A percentile compares a stretch with the other conserved stretches of the same genome.
Conservation (phyloP, 306 rosid genomes). For the Rosa rugosa region DNA sequence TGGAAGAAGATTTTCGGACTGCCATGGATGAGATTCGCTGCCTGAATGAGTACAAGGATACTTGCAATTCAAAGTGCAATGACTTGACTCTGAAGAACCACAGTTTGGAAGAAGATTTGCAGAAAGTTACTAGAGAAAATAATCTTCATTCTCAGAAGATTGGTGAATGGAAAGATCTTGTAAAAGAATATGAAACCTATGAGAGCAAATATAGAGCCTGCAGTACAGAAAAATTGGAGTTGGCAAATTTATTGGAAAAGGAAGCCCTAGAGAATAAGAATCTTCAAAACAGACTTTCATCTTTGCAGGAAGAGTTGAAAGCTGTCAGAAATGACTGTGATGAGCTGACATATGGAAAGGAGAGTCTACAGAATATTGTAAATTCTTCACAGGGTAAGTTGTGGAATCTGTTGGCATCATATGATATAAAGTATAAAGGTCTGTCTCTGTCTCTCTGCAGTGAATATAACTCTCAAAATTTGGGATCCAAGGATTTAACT, state of each 20-base stretch:
- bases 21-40: slow-evolving; percentile 44
- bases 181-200: slow-evolving; percentile 53
- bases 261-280: slow-evolving; percentile 48
- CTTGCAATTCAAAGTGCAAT: slow-evolving; percentile 54
- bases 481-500: slow-evolving; percentile 47
- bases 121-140: slow-evolving; percentile 49
- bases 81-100: slow-evolving; percentile 64
- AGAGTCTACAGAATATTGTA: slow-evolving; percentile 54
- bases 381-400: slow-evolving; percentile 44
- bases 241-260: slow-evolving; percentile 50
- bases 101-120: slow-evolving; percentile 55
- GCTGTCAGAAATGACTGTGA: slow-evolving; percentile 48
- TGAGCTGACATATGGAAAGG: slow-evolving; percentile 54
- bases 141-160: slow-evolving; percentile 52
- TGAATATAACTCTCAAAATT: slow-evolving; percentile 41
- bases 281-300: slow-evolving; percentile 50
- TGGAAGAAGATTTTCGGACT: slow-evolving; percentile 53
- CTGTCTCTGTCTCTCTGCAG: slow-evolving; percentile 41
- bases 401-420: slow-evolving; percentile 54
- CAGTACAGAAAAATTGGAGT: slow-evolving; percentile 60
- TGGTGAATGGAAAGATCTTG: slow-evolving; percentile 51
- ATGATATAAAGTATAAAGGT: slow-evolving; percentile 35
- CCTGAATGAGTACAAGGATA: slow-evolving; percentile 59
- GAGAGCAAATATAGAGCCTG: slow-evolving; percentile 58
- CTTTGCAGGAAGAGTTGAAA: slow-evolving; percentile 64